These are phyloP conservation scores for Trichocladium antarcticum DNA, from an alignment of 495 filamentous ascomycete genomes.

Conservation along the genomic window DNA sequence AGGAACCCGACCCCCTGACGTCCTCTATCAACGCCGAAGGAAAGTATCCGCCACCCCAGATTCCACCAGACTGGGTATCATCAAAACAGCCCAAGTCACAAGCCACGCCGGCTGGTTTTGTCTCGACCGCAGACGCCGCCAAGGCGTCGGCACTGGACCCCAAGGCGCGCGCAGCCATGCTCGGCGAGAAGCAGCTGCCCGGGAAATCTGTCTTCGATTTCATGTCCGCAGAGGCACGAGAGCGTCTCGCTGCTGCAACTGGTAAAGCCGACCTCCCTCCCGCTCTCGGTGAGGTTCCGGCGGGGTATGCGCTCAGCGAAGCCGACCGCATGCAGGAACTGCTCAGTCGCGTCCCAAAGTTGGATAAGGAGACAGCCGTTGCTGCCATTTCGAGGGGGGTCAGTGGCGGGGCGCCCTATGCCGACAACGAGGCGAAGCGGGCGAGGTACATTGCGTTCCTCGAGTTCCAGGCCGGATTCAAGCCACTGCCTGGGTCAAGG, in stretches of 20 bases:
- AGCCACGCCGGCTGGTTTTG: constrained; percentile 35
- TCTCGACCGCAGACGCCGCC: constrained; percentile 64
- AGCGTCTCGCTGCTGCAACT: constrained; percentile 62
- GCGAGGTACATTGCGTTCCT: constrained; percentile 69
- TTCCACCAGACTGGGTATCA: constrained; percentile 70
- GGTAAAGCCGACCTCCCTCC: constrained; percentile 68
- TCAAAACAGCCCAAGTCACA: constrained; percentile 41
- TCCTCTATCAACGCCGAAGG: constrained; percentile 44
- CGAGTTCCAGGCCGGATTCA: constrained; percentile 61
- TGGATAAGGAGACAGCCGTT: constrained; percentile 62
- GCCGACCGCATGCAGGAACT: constrained; percentile 49
- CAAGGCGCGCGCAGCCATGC: constrained; percentile 62
- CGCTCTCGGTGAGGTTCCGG: constrained; percentile 62
- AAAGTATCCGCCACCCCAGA: constrained; percentile 61
- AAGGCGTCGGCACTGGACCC: constrained; percentile 68
- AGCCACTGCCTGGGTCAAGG: constrained; percentile 45
- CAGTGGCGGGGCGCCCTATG: constrained; percentile 73
- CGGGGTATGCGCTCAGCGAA: constrained; percentile 49
- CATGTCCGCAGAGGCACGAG: constrained; percentile 69
- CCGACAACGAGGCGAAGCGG: constrained; percentile 68
- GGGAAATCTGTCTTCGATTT: constrained; percentile 95
- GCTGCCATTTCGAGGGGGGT: constrained; percentile 65
- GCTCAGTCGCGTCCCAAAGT: constrained; percentile 51
- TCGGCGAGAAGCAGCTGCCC: constrained; percentile 74
- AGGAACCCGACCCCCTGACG: constrained; percentile 40